These are phyloP conservation scores for Asterochloris sp. DNA, from an alignment of 139 green algal genomes.

Conservation along the genomic window DNA sequence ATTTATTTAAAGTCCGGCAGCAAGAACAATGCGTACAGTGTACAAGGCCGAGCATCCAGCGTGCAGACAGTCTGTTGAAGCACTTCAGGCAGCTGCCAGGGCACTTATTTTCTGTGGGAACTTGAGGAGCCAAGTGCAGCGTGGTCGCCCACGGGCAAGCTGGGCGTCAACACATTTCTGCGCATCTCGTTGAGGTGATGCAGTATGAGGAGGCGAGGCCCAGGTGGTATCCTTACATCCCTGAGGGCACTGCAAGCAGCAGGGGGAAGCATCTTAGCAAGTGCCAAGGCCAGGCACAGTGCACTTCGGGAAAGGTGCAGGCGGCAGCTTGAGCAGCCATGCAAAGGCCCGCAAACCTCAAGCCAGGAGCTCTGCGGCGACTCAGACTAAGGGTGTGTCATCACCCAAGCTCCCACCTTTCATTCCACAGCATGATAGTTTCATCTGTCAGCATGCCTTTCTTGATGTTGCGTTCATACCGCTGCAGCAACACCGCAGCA, in stretches of 20 bases:
- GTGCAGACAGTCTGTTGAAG: not conserved
- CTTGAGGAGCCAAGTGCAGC: not conserved
- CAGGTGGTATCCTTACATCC: constrained; percentile 86
- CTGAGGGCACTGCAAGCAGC: constrained; percentile 54
- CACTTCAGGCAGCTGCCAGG: not conserved
- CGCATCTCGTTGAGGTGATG: constrained; percentile 79
- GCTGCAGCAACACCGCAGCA: constrained; percentile 41
- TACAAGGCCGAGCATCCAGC: not conserved
- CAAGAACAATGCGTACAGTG: not conserved
- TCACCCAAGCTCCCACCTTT: constrained; percentile 7
- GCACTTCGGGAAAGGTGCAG: too few relatives aligned
- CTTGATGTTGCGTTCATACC: constrained; percentile 94
- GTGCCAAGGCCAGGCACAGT: not conserved
- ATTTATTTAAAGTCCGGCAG: not conserved
- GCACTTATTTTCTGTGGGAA: not conserved
- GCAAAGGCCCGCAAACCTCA: not conserved
- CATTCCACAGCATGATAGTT: constrained; percentile 92
- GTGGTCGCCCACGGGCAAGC: constrained; percentile 28
- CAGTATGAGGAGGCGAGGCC: constrained; percentile 91
- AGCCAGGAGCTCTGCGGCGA: not conserved
- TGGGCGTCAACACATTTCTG: constrained; percentile 66
- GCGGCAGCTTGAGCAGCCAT: not conserved
- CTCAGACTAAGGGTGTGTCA: not conserved
- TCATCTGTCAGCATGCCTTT: constrained; percentile 84
- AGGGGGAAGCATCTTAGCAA: not conserved